These are phyloP conservation scores for Candida vaughaniae DNA, from an alignment of 805 yeast species.

Conservation along the genomic window DNA sequence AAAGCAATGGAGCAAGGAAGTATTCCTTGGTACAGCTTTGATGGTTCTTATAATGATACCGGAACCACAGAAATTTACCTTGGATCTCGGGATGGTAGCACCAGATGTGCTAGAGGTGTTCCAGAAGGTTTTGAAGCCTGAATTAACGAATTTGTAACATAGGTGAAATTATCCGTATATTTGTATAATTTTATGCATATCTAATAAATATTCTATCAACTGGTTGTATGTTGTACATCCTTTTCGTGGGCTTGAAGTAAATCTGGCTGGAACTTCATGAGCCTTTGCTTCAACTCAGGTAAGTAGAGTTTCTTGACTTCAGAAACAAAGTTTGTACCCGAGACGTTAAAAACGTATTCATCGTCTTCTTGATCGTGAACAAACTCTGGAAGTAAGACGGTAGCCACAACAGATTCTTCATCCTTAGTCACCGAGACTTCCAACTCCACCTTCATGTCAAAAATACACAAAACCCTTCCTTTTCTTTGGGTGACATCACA, in stretches of 20 bases:
- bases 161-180: no score
- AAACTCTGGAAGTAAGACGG: conserved; percentile 60
- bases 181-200: no score
- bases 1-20: conserved; percentile 47
- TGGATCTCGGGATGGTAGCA: conserved; percentile 51
- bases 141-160: no score
- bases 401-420: conserved; percentile 41
- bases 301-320: conserved; percentile 49
- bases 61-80: conserved; percentile 43
- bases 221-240: conserved; percentile 56
- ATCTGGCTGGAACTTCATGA: conserved; percentile 61
- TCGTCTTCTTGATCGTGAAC: conserved; percentile 75
- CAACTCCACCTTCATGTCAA: conserved; percentile 59
- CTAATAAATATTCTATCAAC: conserved; percentile 6
- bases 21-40: conserved; percentile 50
- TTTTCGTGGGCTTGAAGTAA: conserved; percentile 60
- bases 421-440: conserved; percentile 38
- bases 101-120: conserved; percentile 77
- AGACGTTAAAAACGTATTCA: conserved; percentile 53
- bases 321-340: conserved; percentile 34
- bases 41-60: conserved; percentile 56
- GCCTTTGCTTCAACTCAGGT: conserved; percentile 49
- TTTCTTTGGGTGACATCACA: conserved; percentile 84
- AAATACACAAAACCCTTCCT: conserved; percentile 75
- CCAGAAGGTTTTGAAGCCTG: conserved; percentile 74